Evolutionary conservation across 345 rosid genomes (phyloP).

Genomic region (Clarkia xantiana): DNA sequence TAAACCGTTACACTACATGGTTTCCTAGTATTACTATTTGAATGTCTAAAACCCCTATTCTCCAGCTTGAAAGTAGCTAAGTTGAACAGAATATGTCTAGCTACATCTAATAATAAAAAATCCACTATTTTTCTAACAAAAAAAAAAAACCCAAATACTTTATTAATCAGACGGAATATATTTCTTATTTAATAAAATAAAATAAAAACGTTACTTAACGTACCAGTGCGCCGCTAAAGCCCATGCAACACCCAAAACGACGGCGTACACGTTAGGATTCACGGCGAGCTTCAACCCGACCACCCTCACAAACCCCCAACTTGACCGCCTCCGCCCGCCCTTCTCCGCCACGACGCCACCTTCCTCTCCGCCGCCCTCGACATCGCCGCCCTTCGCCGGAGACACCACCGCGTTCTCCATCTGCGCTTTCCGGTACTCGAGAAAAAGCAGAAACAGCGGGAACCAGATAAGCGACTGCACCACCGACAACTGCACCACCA

Average conservation of each 20-base stretch:
- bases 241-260: constrained; percentile 31
- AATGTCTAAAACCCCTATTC: no score
- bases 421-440: constrained; percentile 37
- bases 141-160: not conserved
- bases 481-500: constrained; percentile 66
- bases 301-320: constrained; percentile 31
- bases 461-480: constrained; percentile 72
- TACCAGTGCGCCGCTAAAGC: constrained; percentile 30
- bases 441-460: constrained; percentile 44
- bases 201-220: not conserved
- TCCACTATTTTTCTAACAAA: no score
- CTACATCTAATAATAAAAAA: no score
- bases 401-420: constrained; percentile 7
- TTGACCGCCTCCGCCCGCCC: constrained; percentile 3
- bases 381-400: not conserved
- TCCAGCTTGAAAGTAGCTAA: no score
- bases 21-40: no score
- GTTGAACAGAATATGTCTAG: no score
- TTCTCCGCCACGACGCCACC: not conserved
- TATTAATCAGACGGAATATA: not conserved
- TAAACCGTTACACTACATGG: no score
- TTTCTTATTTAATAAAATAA: not conserved
- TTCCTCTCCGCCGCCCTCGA: not conserved
- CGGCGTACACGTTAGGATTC: constrained; percentile 34
- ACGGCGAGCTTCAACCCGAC: constrained; percentile 26